These are phyloP conservation scores for Syzygium jambos DNA, from an alignment of 345 rosid genomes.

Conservation along the genomic window DNA sequence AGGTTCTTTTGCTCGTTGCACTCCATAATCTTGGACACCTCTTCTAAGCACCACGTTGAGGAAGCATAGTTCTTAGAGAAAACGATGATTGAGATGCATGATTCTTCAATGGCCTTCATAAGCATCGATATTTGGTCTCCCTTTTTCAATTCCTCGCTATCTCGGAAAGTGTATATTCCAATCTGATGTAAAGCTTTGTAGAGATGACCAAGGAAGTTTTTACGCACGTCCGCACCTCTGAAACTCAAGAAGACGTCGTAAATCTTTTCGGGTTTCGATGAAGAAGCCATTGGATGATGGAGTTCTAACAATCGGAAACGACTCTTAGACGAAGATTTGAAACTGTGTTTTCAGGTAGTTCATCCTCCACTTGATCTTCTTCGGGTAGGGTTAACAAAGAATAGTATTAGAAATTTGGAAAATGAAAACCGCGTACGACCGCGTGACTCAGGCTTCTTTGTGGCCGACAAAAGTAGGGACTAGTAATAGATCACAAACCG, in stretches of 20 bases:
- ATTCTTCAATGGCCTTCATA: not conserved
- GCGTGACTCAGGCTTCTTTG: not conserved
- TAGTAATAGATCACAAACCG: accelerated
- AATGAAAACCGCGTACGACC: not conserved
- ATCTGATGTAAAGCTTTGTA: not conserved
- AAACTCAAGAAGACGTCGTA: not conserved
- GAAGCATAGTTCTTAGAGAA: not conserved
- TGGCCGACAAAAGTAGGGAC: not conserved
- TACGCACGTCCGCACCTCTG: not conserved
- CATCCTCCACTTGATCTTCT: too few species aligned
- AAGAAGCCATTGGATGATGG: not conserved
- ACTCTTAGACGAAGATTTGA: not conserved
- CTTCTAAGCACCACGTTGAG: not conserved
- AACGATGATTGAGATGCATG: not conserved
- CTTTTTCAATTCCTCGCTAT: not conserved
- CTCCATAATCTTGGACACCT: not conserved
- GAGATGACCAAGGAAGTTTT: not conserved
- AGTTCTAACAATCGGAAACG: not conserved
- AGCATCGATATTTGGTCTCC: not conserved
- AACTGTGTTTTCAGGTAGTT: not conserved
- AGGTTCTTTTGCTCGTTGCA: not conserved
- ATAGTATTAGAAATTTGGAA: too few species aligned
- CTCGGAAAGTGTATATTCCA: not conserved
- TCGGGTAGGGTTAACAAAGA: too few species aligned
- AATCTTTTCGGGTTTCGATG: not conserved